Conservation (phyloP, 345 rosid species). For the Iberis pinnata region DNA sequence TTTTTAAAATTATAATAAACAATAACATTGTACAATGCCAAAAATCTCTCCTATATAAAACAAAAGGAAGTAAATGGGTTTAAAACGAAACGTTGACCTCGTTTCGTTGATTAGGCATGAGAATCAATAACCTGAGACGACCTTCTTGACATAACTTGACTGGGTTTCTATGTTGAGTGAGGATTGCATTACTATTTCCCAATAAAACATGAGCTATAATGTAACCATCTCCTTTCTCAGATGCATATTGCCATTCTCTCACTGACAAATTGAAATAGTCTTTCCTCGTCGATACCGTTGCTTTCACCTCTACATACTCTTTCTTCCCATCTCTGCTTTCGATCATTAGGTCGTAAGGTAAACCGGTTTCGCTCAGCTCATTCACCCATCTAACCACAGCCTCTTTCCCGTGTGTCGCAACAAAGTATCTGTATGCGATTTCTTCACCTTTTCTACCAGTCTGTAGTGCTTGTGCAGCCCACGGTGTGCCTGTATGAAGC, state of each 20-base stretch:
- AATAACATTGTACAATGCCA: background rate
- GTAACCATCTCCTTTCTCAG: conserved; percentile 50
- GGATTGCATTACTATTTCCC: conserved; percentile 45
- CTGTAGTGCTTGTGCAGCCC: conserved; percentile 38
- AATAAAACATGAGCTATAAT: conserved; percentile 57
- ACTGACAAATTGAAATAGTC: conserved; percentile 71
- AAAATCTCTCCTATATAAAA: background rate
- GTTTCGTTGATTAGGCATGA: conserved; percentile 53
- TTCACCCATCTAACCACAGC: conserved; percentile 68
- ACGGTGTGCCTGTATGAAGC: conserved; percentile 41
- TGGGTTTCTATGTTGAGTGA: conserved; percentile 51
- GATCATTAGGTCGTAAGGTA: conserved; percentile 65
- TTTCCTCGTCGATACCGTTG: conserved; percentile 61
- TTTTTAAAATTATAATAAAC: background rate
- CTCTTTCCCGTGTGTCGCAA: conserved; percentile 28
- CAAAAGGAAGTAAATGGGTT: background rate
- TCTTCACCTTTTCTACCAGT: conserved; percentile 73
- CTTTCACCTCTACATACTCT: conserved; percentile 75
- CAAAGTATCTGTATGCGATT: conserved; percentile 55
- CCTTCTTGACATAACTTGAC: conserved; percentile 62
- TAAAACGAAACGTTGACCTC: conserved; percentile 21
- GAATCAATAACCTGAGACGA: conserved; percentile 50
- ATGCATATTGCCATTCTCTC: conserved; percentile 84
- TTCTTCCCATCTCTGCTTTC: conserved; percentile 30
- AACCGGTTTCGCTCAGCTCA: conserved; percentile 60